phyloP scores from a whole-genome alignment of 164 flowering plant species.

The Cinnamomum chago region DNA sequence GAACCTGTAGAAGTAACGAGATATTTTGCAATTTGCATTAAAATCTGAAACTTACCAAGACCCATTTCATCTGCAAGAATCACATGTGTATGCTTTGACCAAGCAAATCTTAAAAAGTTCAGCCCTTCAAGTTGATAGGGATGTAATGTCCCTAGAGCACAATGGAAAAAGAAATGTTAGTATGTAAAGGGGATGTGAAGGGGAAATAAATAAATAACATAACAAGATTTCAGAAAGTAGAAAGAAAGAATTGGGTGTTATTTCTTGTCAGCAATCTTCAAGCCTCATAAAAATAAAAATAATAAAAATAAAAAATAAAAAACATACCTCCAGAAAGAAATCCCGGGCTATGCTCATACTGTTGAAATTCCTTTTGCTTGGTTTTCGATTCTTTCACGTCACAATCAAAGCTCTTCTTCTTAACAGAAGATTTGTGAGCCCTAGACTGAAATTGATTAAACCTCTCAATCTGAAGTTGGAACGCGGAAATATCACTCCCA shows the following conservation, averaged over 20 bases:
- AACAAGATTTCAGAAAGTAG: background rate
- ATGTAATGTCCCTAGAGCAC: constrained; percentile 64
- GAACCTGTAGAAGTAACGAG: background rate
- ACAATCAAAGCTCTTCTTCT: constrained; percentile 43
- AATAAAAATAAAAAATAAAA: no score
- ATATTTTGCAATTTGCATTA: background rate
- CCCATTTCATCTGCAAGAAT: constrained; percentile 99
- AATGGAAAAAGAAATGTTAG: background rate
- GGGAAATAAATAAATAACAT: background rate
- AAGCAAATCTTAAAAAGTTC: constrained; percentile 89
- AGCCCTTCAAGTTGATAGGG: constrained; percentile 98
- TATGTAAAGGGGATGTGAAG: background rate
- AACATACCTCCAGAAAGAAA: constrained; percentile 86
- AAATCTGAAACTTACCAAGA: constrained; percentile 49
- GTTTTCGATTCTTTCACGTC: constrained; percentile 49
- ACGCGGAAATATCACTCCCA: constrained; percentile 81
- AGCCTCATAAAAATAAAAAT: background rate
- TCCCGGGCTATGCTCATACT: constrained; percentile 74
- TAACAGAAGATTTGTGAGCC: constrained; percentile 36
- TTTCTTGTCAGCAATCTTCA: background rate
- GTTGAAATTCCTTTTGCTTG: constrained; percentile 81
- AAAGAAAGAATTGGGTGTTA: background rate
- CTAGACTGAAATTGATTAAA: constrained; percentile 56
- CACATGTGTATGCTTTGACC: constrained; percentile 94
- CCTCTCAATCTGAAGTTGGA: constrained; percentile 75